Conservation (phyloP, 2,329 filamentous ascomycete species). For the Colletotrichum sp. region DNA sequence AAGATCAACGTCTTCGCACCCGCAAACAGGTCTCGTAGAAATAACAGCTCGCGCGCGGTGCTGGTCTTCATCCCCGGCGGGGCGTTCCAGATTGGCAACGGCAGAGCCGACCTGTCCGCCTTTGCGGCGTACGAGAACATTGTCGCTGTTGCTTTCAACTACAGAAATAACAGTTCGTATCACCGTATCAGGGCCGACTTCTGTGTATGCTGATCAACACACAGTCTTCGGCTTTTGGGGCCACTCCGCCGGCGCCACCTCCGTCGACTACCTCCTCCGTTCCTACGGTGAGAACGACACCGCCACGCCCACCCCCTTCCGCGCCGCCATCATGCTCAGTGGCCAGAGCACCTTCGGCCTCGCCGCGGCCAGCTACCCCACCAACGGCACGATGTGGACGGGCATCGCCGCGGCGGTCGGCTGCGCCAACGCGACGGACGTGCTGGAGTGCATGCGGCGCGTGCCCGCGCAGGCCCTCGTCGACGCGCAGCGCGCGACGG, state of each 20-base stretch:
- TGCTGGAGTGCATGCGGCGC: neutral
- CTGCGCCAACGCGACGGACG: neutral
- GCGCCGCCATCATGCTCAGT: constrained; percentile 31
- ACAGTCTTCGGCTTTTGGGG: constrained; percentile 21
- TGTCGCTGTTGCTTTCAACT: constrained; percentile 30
- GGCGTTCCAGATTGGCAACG: constrained; percentile 28
- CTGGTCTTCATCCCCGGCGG: constrained; percentile 31
- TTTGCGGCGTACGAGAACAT: constrained; percentile 32
- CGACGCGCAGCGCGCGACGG: neutral
- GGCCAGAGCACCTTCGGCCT: constrained; percentile 31
- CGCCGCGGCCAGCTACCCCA: neutral
- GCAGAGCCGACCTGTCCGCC: constrained; percentile 24
- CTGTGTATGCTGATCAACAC: neutral
- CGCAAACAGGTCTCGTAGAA: neutral
- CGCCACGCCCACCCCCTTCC: constrained; percentile 23
- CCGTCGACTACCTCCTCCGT: constrained; percentile 28
- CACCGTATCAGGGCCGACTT: no score
- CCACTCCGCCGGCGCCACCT: constrained; percentile 34
- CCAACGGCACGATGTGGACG: constrained; percentile 21
- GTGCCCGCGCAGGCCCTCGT: constrained; percentile 13
- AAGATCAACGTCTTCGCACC: constrained; percentile 32
- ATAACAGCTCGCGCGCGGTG: constrained; percentile 17
- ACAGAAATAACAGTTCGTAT: constrained; percentile 8
- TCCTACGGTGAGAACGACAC: constrained; percentile 12
- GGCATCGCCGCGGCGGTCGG: constrained; percentile 19